Base-by-base conservation (phyloP, 164 flowering plant species). In the Aristolochia fimbriata region DNA sequence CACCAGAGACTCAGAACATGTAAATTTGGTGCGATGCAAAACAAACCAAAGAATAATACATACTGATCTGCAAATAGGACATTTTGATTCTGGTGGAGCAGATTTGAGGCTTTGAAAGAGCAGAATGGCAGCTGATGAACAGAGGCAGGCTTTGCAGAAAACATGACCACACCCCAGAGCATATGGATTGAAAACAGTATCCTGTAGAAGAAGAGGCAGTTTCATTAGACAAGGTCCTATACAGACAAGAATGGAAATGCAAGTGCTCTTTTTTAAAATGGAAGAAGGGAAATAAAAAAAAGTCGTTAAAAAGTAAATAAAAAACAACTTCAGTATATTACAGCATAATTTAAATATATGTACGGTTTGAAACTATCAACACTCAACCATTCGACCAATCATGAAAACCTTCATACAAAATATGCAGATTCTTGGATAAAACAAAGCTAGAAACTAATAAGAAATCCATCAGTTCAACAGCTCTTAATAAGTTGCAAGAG, bases 21-120 rank as follows among this genome's bases (percentile, higher is more conserved):
- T 37, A 0, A 37, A 37, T 37, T 37, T 49, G 19, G 22, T 49
- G 19, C 3, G 1, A 15, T 6, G 52, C 7, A 17, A 43, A 53
- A n/a, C 33, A 24, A 49, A 21, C 46, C n/a, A 16, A 54, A 37
- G 6, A 9, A 12, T 24, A 66, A 53, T 41, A 58, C 74, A 33
- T 64, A 86, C 97, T 85, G 80, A 91, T 78, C 97, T 78, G 71
- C 97, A 91, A 43, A 86, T 61, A 9, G 97, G 91, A 65, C 97
- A 91, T 68, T 80, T 91, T 9, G 84, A 67, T 58, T 78, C 76
- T 2, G 71, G 67, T 53, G 69, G 63, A 55, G 96, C 91, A 57
- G 82, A 55, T 70, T 86, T 84, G 20, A 73, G 83, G 49, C 94
- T 94, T 70, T 88, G 67, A 54, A 84, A 80, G 1, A 84, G 70